Base-by-base conservation (phyloP, 2,329 filamentous ascomycete species). In the Thielaviopsis punctulata region DNA sequence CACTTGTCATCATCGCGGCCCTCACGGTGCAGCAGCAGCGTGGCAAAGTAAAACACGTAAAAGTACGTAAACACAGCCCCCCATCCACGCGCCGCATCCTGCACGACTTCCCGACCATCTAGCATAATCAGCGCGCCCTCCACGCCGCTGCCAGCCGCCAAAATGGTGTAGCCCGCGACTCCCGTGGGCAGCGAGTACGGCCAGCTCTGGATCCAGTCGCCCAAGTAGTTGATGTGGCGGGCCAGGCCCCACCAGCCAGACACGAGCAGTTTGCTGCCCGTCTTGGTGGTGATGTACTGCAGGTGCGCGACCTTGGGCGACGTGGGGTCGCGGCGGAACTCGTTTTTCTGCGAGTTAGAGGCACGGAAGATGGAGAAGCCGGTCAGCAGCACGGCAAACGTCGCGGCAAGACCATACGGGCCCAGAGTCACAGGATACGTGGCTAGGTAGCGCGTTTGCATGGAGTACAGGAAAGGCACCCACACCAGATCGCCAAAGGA, bases 301-400 rank as follows among this genome's bases (percentile, higher is more conserved):
- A 95, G 78, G 62, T 95, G 82, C 43, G 79, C 75, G 52, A 95
- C 79, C 27, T 74, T 73, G 0, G 88, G 84, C 62, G 95, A 86
- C 27, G 82, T 72, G 24, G 89, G 89, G 65, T 95, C 79, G 33
- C 79, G 93, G 55, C 92, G 81, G 79, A 96, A 96, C 22, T 77
- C 76, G 68, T 95, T 94, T 79, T 96, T 96, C 69, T 95, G 82
- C 66, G 79, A 86, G 73, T 96, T 96, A 63, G 86, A 80, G n/a
- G 83, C 74, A 54, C 90, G 88, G 80, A 96, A 96, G 64, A 95
- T 88, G 64, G 77, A 82, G 68, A 90, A 94, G n/a, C 87, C 89
- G 1, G 76, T 62, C 0, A 71, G 71, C 51, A 90, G 80, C 13
- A 93, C 73, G 3, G 72, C 73, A 24, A 85, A 65, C 48, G 92